Evolutionary conservation across 83 land plant species (phyloP).

Genomic region (Isoetes engelmannii): DNA sequence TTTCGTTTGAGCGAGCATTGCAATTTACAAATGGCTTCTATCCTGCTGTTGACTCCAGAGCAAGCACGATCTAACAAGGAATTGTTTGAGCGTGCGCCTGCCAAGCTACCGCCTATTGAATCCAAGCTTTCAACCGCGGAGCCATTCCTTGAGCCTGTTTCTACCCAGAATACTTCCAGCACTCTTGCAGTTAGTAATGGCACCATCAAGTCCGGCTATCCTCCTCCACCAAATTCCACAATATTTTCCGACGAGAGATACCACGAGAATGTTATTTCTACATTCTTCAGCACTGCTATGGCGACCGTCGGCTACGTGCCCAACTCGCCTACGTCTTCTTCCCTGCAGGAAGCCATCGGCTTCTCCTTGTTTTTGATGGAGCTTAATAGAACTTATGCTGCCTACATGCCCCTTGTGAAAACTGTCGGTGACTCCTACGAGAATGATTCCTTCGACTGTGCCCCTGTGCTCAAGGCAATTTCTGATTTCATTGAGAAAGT

Average conservation of each 20-base stretch:
- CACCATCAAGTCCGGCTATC: neutral
- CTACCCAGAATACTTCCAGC: neutral
- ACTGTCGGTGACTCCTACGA: neutral
- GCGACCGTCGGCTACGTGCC: neutral
- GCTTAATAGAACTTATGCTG: neutral
- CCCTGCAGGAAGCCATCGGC: neutral
- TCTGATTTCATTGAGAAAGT: neutral
- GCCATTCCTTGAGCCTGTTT: neutral
- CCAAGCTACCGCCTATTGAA: neutral
- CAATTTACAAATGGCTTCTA: neutral
- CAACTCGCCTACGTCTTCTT: neutral
- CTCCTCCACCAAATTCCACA: slow-evolving; percentile 1
- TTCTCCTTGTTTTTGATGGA: neutral
- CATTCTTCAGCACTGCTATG: neutral
- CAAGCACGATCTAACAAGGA: neutral
- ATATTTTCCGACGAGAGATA: neutral
- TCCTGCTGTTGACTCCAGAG: slow-evolving; percentile 2
- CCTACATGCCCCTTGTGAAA: neutral
- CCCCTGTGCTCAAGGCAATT: neutral
- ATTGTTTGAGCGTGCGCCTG: neutral
- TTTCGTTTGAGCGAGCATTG: no score
- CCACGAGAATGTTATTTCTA: neutral
- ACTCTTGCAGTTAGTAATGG: neutral
- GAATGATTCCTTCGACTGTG: neutral
- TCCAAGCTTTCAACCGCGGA: neutral